Evolutionary conservation across 345 rosid genomes (phyloP).

Genomic region (Citrus trifoliata): DNA sequence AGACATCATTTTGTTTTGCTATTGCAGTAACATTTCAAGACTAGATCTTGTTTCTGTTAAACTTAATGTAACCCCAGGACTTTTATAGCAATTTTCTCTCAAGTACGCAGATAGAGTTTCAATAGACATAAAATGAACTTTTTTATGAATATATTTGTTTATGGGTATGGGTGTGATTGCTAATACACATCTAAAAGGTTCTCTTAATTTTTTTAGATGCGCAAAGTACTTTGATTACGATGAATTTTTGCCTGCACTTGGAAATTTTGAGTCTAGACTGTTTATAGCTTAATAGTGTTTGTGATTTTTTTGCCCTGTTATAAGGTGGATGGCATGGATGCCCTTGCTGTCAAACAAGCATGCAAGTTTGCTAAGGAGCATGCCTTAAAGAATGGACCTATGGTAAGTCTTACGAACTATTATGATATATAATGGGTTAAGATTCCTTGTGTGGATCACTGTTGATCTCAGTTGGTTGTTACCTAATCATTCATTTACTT

Average conservation of each 20-base stretch:
- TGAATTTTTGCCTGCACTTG: background rate
- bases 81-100: background rate
- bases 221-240: background rate
- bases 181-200: background rate
- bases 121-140: background rate
- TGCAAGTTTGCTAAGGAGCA: constrained; percentile 92
- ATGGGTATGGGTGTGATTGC: background rate
- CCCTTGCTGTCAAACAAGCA: constrained; percentile 92
- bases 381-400: constrained; percentile 89
- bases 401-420: constrained; percentile 50
- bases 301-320: background rate
- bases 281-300: background rate
- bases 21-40: background rate
- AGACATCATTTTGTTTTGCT: background rate
- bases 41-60: background rate
- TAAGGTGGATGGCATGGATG: constrained; percentile 99
- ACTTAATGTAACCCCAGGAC: background rate
- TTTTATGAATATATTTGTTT: background rate
- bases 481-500: background rate
- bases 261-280: background rate
- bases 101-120: background rate
- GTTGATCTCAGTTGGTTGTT: background rate
- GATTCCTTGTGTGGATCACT: background rate
- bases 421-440: background rate
- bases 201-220: background rate